phyloP scores from a whole-genome alignment of 148 eudicot species.

The Rhododendron kiyosumense region DNA sequence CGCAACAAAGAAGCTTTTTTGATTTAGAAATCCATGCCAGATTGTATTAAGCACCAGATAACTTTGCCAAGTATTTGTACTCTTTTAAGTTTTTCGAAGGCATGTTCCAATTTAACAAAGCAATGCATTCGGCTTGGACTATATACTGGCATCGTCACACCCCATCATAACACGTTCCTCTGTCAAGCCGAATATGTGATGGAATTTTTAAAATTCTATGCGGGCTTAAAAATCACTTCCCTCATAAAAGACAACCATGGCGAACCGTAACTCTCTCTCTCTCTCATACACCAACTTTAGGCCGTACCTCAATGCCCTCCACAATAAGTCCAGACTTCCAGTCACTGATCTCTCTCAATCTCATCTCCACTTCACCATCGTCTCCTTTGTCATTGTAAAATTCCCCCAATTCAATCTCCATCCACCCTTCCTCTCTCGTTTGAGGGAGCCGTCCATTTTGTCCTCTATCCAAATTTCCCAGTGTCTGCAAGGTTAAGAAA shows the following conservation, averaged over 20 bases:
- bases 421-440: conserved; percentile 53
- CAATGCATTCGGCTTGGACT: no score
- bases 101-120: no score
- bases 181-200: no score
- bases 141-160: no score
- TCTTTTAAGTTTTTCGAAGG: no score
- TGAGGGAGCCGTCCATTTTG: conserved; percentile 18
- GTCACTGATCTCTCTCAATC: conserved; percentile 26
- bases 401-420: conserved; percentile 55
- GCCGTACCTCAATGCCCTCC: background rate
- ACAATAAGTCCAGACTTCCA: background rate
- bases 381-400: conserved; percentile 15
- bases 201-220: no score
- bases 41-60: no score
- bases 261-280: background rate
- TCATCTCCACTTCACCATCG: conserved; percentile 36
- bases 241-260: background rate
- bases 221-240: no score
- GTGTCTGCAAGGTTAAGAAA: background rate
- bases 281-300: background rate
- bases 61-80: no score
- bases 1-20: no score
- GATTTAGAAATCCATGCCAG: no score
- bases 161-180: no score
- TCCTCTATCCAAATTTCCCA: background rate